Conservation (phyloP, 805 yeast species). For the Myxozyma udenii region DNA sequence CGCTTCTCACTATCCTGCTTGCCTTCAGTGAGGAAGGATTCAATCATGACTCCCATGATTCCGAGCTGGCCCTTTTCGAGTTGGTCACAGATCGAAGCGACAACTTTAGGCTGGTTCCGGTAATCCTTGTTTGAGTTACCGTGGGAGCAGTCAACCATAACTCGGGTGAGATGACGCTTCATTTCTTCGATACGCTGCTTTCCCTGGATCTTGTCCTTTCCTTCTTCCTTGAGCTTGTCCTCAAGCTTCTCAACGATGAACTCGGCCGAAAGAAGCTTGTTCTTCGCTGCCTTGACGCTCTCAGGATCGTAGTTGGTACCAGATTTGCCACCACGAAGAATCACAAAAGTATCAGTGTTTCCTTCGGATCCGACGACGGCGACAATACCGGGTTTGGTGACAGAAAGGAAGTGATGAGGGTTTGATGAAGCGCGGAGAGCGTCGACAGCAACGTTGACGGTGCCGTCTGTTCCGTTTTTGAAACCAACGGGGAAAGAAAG, state of each 20-base stretch:
- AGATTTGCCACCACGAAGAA: conserved; percentile 90
- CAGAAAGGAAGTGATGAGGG: conserved; percentile 91
- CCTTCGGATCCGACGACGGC: conserved; percentile 97
- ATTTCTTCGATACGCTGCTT: conserved; percentile 33
- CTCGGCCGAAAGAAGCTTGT: conserved; percentile 50
- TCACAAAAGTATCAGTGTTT: conserved; percentile 83
- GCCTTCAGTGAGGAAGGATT: conserved; percentile 86
- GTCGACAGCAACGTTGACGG: conserved; percentile 88
- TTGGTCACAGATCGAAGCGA: conserved; percentile 73
- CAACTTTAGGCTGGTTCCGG: conserved; percentile 90
- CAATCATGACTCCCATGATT: conserved; percentile 95
- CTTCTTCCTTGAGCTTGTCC: conserved; percentile 47
- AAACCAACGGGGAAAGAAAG: conserved; percentile 97
- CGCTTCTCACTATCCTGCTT: conserved; percentile 58
- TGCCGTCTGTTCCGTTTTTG: conserved; percentile 97
- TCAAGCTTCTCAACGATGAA: conserved; percentile 32
- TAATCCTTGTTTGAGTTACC: conserved; percentile 91
- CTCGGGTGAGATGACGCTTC: conserved; percentile 49
- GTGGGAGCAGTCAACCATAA: conserved; percentile 97
- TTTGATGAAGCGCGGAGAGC: conserved; percentile 89
- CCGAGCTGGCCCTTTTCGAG: conserved; percentile 65
- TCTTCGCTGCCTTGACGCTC: conserved; percentile 65
- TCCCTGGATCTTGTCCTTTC: conserved; percentile 30
- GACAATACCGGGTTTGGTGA: conserved; percentile 93
- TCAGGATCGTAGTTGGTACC: conserved; percentile 87